Evolutionary conservation across 495 filamentous ascomycete genomes (phyloP), one percentile per base, ranked within the genome.

Genomic region (Parathielavia hyrcaniae): DNA sequence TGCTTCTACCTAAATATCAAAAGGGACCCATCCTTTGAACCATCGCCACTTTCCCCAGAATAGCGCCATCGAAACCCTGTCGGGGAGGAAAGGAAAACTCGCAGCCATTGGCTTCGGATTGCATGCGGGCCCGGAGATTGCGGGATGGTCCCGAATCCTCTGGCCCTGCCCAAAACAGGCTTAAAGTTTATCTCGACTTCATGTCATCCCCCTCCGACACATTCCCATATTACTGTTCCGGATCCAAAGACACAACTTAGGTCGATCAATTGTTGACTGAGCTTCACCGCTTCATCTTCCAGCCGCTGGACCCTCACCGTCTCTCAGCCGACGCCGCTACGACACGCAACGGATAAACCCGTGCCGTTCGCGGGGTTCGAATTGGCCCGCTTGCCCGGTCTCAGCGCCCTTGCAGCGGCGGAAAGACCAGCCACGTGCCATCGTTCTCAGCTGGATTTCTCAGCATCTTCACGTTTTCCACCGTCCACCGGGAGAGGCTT

Each of bases 161-260:
- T 53, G 45, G 34, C 53, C 53, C 40, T 47, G 30, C 41, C 7
- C 50, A 11, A 10, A 47, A 16, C 41, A 38, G 9, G 22, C 49
- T 23, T 6, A 38, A 38, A 51, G 49, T 51, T n/a, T 51, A 51
- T 51, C 49, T 36, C 44, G 11, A 57, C 36, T 14, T 36, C 35
- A 53, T 13, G 45, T 16, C 46, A 20, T 30, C 45, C 12, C 14
- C 14, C 7, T 13, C 22, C 22, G 11, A 17, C 41, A 3, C 3
- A 6, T 30, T 30, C 26, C 26, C 26, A n/a, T n/a, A n/a, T 30
- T 30, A 30, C 3, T 3, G 3, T 30, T 30, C 26, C 26, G 6
- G 26, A 6, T 30, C 6, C 26, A 6, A 6, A 6, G 26, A 30
- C 26, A 30, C 26, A n/a, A n/a, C n/a, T n/a, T n/a, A n/a, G 26